These are phyloP conservation scores for Trichoderma endophyticum DNA, from an alignment of 2,329 filamentous ascomycete species.

Conservation along the genomic window DNA sequence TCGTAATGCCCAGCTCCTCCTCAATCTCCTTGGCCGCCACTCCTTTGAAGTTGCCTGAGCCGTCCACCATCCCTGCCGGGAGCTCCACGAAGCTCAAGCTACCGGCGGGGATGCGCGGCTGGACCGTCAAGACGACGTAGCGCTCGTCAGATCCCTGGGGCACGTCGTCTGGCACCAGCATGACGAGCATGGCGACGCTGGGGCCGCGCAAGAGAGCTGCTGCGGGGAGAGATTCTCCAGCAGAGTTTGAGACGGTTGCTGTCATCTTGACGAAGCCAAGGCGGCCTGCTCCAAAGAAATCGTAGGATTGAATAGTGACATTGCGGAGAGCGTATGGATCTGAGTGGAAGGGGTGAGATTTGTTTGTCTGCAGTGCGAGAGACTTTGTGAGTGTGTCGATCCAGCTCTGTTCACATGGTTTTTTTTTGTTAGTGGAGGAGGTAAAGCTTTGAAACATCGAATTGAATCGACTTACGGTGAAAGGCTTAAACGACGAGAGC, in stretches of 20 bases:
- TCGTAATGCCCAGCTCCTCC: slow-evolving; percentile 57
- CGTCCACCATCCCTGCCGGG: slow-evolving; percentile 58
- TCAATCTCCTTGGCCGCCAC: slow-evolving; percentile 58
- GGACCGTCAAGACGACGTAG: slow-evolving; percentile 57
- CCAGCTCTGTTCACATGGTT: slow-evolving; percentile 42
- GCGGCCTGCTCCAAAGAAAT: slow-evolving; percentile 45
- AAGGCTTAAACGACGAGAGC: slow-evolving; percentile 45
- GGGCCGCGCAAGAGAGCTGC: slow-evolving; percentile 56
- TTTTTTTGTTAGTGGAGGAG: neutral
- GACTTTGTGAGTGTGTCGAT: slow-evolving; percentile 45
- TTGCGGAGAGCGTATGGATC: slow-evolving; percentile 52
- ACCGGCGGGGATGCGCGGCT: slow-evolving; percentile 54
- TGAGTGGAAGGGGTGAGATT: slow-evolving; percentile 50
- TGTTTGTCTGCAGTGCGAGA: slow-evolving; percentile 42
- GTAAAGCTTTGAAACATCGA: too few species aligned
- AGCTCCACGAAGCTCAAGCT: slow-evolving; percentile 55
- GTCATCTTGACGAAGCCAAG: slow-evolving; percentile 58
- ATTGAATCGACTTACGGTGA: slow-evolving; percentile 37
- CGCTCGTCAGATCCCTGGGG: slow-evolving; percentile 42
- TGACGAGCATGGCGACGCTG: slow-evolving; percentile 59
- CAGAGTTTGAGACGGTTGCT: slow-evolving; percentile 46
- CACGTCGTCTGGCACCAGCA: slow-evolving; percentile 52
- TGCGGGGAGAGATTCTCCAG: slow-evolving; percentile 51
- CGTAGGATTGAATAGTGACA: slow-evolving; percentile 52
- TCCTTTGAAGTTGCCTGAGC: slow-evolving; percentile 52